Conservation (phyloP, 2,329 filamentous ascomycete genomes). For the Scleromitrula shiraiana region DNA sequence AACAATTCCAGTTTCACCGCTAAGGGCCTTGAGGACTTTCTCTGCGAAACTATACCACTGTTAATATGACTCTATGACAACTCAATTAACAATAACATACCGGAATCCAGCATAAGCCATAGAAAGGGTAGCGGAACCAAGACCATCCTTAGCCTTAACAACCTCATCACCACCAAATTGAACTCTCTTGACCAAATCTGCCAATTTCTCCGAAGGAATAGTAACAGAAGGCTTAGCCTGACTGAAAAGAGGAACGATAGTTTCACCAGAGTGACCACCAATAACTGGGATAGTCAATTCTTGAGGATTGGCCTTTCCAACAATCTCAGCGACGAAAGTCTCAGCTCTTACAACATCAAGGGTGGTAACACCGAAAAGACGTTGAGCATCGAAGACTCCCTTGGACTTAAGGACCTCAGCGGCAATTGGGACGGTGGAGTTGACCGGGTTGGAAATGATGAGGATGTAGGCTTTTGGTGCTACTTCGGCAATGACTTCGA, state of each 20-base stretch:
- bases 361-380: conserved; percentile 98
- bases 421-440: conserved; percentile 97
- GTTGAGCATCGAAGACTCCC: conserved; percentile 98
- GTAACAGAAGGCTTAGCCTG: conserved; percentile 70
- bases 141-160: conserved; percentile 97
- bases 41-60: conserved; percentile 66
- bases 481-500: conserved; percentile 85
- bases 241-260: conserved; percentile 96
- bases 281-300: conserved; percentile 77
- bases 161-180: conserved; percentile 99
- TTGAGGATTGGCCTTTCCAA: conserved; percentile 11
- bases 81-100: conserved; percentile 38
- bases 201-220: conserved; percentile 47
- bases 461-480: conserved; percentile 90
- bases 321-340: conserved; percentile 82
- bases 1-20: conserved; percentile 85
- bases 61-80: conserved; percentile 10
- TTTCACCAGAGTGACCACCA: conserved; percentile 95
- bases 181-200: conserved; percentile 74
- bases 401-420: conserved; percentile 93
- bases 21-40: conserved; percentile 86
- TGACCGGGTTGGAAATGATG: conserved; percentile 98
- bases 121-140: conserved; percentile 92
- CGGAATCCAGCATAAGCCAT: conserved; percentile 97
- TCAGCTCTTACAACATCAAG: conserved; percentile 96